phyloP scores from a whole-genome alignment of 768 basidiomycete species.

The Cystobasidium tubakii region DNA sequence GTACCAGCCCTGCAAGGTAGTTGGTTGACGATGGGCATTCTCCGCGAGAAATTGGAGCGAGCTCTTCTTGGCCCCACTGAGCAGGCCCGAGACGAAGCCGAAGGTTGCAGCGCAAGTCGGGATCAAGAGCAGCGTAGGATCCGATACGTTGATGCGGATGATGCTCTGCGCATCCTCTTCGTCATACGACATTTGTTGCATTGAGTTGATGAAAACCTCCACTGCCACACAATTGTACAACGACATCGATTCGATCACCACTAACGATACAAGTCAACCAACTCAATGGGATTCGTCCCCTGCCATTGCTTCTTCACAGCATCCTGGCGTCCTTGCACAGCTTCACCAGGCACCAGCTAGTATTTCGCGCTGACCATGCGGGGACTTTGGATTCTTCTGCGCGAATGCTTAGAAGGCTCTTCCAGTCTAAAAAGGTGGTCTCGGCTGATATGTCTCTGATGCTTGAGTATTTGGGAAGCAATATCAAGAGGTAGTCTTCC shows the following conservation, averaged over 20 bases:
- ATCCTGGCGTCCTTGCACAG: conserved; percentile 21
- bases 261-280: too few relatives aligned
- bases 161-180: not conserved
- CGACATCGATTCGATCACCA: not conserved
- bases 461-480: not conserved
- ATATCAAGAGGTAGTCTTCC: not conserved
- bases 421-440: conserved; percentile 22
- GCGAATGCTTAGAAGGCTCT: conserved; percentile 10
- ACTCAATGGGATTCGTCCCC: too few relatives aligned
- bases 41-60: conserved; percentile 80
- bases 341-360: conserved; percentile 6
- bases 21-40: conserved; percentile 79
- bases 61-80: conserved; percentile 66
- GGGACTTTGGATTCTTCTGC: conserved; percentile 7
- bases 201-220: too few relatives aligned
- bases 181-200: not conserved
- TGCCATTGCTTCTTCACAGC: too few relatives aligned
- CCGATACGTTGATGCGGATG: conserved; percentile 17
- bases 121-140: conserved; percentile 16
- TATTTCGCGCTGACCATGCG: conserved; percentile 12
- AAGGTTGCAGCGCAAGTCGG: conserved; percentile 29
- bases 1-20: conserved; percentile 84
- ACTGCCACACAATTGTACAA: conserved; percentile 19
- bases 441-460: conserved; percentile 6
- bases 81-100: conserved; percentile 45